phyloP scores from a whole-genome alignment of 768 basidiomycete genomes.

The Sarcodon aspratus region DNA sequence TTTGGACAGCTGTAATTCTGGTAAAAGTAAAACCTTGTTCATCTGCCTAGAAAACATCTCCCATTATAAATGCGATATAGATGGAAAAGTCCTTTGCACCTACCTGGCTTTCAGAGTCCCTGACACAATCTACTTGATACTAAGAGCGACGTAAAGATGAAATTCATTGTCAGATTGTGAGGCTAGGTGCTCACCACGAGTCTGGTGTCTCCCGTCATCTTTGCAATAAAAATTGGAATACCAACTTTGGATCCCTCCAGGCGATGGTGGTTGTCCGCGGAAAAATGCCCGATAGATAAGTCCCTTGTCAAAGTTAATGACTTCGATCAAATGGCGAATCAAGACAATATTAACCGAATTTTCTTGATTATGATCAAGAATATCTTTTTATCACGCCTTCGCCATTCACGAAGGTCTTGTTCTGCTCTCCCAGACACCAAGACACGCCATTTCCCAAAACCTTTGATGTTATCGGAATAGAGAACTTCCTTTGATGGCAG shows the following conservation, averaged over 20 bases:
- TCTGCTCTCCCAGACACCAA: conserved; percentile 41
- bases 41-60: background rate
- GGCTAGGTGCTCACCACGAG: conserved; percentile 10
- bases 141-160: background rate
- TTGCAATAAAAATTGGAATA: conserved; percentile 56
- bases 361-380: conserved; percentile 52
- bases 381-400: conserved; percentile 28
- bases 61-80: background rate
- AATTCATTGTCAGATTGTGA: background rate
- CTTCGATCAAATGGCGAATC: background rate
- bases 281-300: conserved; percentile 60
- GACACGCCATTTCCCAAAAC: conserved; percentile 54
- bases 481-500: conserved; percentile 31
- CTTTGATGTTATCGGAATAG: conserved; percentile 42
- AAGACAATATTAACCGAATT: conserved; percentile 35
- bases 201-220: conserved; percentile 32
- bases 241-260: conserved; percentile 30
- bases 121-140: conserved; percentile 16
- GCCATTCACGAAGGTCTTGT: conserved; percentile 34
- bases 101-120: conserved; percentile 12
- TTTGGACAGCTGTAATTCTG: background rate
- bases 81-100: background rate
- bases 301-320: conserved; percentile 28
- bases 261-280: conserved; percentile 52
- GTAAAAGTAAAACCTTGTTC: background rate